A percentile compares a stretch with the other conserved stretches of the same genome.
phyloP scores from a whole-genome alignment of 345 rosid genomes.

The Limnanthes douglasii region DNA sequence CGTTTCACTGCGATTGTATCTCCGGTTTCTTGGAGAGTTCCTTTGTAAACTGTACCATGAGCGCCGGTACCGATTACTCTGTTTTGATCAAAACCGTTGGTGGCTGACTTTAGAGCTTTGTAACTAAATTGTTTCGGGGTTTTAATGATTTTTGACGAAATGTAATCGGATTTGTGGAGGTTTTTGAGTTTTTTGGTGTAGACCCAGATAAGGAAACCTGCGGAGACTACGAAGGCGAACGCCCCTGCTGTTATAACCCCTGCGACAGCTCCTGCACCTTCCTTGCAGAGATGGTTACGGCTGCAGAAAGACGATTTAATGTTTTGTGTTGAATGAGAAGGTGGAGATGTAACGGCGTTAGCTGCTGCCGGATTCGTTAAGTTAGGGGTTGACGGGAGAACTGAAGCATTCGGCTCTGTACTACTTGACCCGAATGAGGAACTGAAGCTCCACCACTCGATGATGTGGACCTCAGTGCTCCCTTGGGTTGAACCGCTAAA shows the following conservation, averaged over 20 bases:
- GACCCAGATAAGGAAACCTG: constrained; percentile 62
- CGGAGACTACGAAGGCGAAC: constrained; percentile 55
- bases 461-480: constrained; percentile 70
- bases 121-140: constrained; percentile 79
- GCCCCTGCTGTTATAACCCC: constrained; percentile 88
- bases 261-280: constrained; percentile 68
- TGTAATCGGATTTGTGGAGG: constrained; percentile 46
- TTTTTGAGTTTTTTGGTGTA: constrained; percentile 49
- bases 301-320: constrained; percentile 28
- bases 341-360: constrained; percentile 39
- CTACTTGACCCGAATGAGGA: constrained; percentile 40
- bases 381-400: constrained; percentile 39
- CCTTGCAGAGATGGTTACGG: constrained; percentile 52
- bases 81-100: constrained; percentile 55
- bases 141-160: constrained; percentile 73
- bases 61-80: constrained; percentile 83
- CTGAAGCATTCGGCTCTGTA: constrained; percentile 17
- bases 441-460: constrained; percentile 91
- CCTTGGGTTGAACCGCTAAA: constrained; percentile 90
- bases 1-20: constrained; percentile 80
- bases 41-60: constrained; percentile 84
- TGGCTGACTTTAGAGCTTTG: constrained; percentile 64
- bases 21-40: constrained; percentile 52
- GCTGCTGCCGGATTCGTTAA: constrained; percentile 72
- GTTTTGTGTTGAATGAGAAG: constrained; percentile 20